A percentile compares a stretch with the other conserved stretches of the same genome.
phyloP scores from a whole-genome alignment of 2,329 filamentous ascomycete species.

The Monilinia aucupariae region DNA sequence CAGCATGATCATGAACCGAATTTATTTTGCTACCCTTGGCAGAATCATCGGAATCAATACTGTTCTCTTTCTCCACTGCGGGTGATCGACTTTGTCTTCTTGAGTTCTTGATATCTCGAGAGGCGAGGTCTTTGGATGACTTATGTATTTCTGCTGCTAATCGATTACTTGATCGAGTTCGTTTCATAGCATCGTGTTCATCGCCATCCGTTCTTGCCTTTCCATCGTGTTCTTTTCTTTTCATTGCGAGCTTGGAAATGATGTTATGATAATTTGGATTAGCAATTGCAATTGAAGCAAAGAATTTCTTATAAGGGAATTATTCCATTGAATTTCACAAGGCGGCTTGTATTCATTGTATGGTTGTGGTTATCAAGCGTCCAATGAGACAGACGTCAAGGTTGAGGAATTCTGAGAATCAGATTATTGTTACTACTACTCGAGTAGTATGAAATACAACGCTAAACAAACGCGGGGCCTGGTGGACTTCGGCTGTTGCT shows the following conservation, averaged over 20 bases:
- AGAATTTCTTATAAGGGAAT: background rate
- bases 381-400: background rate
- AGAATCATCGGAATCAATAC: background rate
- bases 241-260: slow-evolving; percentile 18
- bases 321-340: background rate
- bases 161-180: slow-evolving; percentile 17
- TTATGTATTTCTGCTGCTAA: background rate
- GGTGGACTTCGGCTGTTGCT: background rate
- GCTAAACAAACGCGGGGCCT: background rate
- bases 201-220: slow-evolving; percentile 16
- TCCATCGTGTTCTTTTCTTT: slow-evolving; percentile 23
- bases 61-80: background rate
- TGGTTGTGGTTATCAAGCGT: no score
- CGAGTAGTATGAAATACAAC: background rate
- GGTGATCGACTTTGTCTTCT: background rate
- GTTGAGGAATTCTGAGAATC: background rate
- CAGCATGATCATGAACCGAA: background rate
- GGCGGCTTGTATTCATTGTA: background rate
- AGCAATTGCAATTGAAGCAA: slow-evolving; percentile 3
- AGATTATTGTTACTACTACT: no score
- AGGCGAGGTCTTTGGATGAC: background rate
- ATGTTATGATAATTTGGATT: background rate
- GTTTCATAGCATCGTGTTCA: slow-evolving; percentile 19
- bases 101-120: background rate
- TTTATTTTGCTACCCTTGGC: slow-evolving; percentile 7